Evolutionary conservation across 2,329 filamentous ascomycete genomes (phyloP).

Genomic region (Beauveria rudraprayagi): DNA sequence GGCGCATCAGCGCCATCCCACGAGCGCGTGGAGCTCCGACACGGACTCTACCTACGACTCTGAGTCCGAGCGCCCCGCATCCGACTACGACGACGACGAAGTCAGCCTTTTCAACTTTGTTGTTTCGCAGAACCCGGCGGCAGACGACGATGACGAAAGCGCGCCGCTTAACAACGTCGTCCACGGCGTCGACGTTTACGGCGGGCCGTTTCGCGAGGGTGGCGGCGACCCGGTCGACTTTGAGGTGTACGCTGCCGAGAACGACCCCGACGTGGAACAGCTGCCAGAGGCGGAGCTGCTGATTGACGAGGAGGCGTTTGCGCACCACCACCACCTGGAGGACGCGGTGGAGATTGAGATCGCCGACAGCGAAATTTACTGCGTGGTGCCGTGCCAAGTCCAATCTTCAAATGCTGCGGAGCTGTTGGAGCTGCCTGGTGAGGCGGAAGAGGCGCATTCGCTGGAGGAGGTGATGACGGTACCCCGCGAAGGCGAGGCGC

Average conservation of each 20-base stretch:
- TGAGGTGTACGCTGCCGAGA: slow-evolving; percentile 22
- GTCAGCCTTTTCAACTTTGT: slow-evolving; percentile 14
- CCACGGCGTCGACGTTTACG: slow-evolving; percentile 20
- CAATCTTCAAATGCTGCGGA: neutral
- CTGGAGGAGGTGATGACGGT: neutral
- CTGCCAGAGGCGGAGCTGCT: slow-evolving; percentile 24
- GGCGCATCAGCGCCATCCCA: neutral
- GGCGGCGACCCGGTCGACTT: slow-evolving; percentile 17
- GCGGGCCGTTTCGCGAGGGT: neutral
- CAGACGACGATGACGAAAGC: slow-evolving; percentile 14
- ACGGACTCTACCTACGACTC: neutral
- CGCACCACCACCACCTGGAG: slow-evolving; percentile 16
- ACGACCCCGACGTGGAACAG: slow-evolving; percentile 18
- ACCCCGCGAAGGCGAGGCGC: neutral
- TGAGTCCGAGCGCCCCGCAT: neutral
- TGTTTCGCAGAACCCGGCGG: slow-evolving; percentile 8
- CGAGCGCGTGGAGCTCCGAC: neutral
- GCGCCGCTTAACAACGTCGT: slow-evolving; percentile 19
- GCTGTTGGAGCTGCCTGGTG: neutral
- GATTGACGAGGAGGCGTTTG: slow-evolving; percentile 21
- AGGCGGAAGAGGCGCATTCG: neutral
- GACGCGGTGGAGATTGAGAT: slow-evolving; percentile 23
- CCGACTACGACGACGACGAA: slow-evolving; percentile 6
- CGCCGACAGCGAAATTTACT: slow-evolving; percentile 15
- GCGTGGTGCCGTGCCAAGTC: neutral